These are phyloP conservation scores for Moesziomyces globuligerus DNA, from an alignment of 1,284 basidiomycete genomes.

Conservation along the genomic window DNA sequence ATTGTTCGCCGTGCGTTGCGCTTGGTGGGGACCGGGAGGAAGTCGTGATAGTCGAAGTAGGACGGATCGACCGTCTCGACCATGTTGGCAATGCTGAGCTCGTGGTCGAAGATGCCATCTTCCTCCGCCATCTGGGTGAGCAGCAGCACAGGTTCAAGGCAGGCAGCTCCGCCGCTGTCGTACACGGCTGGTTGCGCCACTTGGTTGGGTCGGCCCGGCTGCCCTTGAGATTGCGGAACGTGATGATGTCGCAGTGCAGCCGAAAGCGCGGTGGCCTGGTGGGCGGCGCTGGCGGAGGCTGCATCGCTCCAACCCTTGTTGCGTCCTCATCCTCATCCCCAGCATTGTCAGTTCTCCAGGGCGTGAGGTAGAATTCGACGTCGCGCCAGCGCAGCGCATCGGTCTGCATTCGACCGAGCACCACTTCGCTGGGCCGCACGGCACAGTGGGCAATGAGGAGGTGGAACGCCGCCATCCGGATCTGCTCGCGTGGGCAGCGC, in stretches of 20 bases:
- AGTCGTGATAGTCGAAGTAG: neutral
- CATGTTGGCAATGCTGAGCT: neutral
- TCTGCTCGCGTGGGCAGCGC: constrained; percentile 4
- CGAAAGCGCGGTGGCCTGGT: neutral
- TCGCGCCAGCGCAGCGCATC: neutral
- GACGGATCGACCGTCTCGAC: neutral
- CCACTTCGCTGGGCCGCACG: neutral
- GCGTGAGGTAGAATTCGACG: constrained; percentile 2
- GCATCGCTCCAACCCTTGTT: neutral
- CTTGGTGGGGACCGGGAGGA: neutral
- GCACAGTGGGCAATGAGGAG: neutral
- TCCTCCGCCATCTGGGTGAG: constrained; percentile 1
- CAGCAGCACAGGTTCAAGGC: constrained; percentile 1
- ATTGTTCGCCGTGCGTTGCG: neutral
- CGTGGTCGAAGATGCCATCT: neutral
- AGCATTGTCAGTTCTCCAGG: neutral
- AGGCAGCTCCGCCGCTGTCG: neutral
- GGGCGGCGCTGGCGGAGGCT: neutral
- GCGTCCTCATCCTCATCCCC: neutral
- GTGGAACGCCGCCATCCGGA: neutral
- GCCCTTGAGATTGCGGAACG: neutral
- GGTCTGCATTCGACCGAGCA: neutral
- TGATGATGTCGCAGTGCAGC: constrained; percentile 6
- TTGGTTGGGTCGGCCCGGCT: neutral
- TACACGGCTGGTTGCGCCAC: constrained; percentile 1